These are phyloP conservation scores for Tilletiaria anomala DNA, from an alignment of 1,284 basidiomycete species.

Conservation along the genomic window DNA sequence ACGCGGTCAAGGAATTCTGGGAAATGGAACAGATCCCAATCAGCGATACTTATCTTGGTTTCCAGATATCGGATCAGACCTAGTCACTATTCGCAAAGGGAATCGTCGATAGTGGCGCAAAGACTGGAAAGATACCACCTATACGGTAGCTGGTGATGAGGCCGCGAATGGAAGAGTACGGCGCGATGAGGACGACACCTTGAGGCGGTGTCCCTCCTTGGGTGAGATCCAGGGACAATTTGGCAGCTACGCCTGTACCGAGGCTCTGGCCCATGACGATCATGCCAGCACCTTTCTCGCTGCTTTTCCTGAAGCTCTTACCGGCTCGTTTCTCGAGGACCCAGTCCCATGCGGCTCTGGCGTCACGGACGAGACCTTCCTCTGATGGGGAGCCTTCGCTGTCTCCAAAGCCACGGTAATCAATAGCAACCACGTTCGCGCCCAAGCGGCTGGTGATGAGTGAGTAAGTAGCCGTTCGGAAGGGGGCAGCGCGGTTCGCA, in stretches of 20 bases:
- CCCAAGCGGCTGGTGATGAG: slow-evolving; percentile 52
- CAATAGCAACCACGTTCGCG: slow-evolving; percentile 66
- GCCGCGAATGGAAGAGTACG: slow-evolving; percentile 55
- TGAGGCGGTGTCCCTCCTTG: slow-evolving; percentile 45
- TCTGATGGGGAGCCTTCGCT: slow-evolving; percentile 64
- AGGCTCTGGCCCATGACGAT: slow-evolving; percentile 66
- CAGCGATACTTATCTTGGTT: neutral
- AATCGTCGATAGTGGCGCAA: slow-evolving; percentile 59
- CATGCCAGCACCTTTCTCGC: slow-evolving; percentile 46
- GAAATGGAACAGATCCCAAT: neutral
- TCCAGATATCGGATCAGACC: neutral
- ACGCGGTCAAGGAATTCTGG: slow-evolving; percentile 46
- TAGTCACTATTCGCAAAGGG: slow-evolving; percentile 50
- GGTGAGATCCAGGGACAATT: slow-evolving; percentile 51
- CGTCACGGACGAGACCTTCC: slow-evolving; percentile 59
- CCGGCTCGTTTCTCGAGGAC: slow-evolving; percentile 40
- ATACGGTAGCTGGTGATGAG: slow-evolving; percentile 55
- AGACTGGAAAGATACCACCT: slow-evolving; percentile 49
- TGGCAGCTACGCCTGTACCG: slow-evolving; percentile 61
- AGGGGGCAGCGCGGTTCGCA: slow-evolving; percentile 55
- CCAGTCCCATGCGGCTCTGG: slow-evolving; percentile 67
- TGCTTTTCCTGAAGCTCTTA: neutral
- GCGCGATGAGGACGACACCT: slow-evolving; percentile 59
- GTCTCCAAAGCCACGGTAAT: slow-evolving; percentile 87
- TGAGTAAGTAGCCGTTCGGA: slow-evolving; percentile 53